Percentiles rank a stretch among this genome's conserved stretches.
Evolutionary conservation across 805 yeast genomes (phyloP).

Genomic region (Candida stauntonica): DNA sequence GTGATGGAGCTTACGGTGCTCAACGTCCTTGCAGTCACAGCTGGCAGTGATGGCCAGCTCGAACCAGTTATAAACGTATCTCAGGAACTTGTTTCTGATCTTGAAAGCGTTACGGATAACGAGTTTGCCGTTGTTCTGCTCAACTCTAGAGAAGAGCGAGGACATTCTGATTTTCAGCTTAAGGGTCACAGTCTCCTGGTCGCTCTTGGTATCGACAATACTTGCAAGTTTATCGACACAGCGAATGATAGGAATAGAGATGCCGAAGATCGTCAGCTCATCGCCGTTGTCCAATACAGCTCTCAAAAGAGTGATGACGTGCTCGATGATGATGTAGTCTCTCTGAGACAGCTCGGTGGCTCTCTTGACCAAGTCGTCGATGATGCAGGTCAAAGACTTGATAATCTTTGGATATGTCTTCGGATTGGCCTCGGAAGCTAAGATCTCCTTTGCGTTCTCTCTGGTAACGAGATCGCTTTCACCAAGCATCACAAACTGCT

Average conservation of each 20-base stretch:
- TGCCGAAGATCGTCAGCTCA: constrained; percentile 28
- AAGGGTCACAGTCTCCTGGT: constrained; percentile 16
- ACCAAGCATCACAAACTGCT: constrained; percentile 45
- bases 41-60: constrained; percentile 45
- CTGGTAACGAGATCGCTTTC: constrained; percentile 51
- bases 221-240: constrained; percentile 18
- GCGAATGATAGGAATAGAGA: constrained; percentile 32
- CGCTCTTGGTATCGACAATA: constrained; percentile 16
- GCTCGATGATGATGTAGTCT: constrained; percentile 42
- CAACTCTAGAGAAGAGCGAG: constrained; percentile 34
- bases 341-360: constrained; percentile 21
- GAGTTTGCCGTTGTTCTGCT: constrained; percentile 29
- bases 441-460: constrained; percentile 68
- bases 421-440: constrained; percentile 63
- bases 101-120: constrained; percentile 43
- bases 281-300: constrained; percentile 33
- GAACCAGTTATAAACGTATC: constrained; percentile 48
- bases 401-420: constrained; percentile 47
- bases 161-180: constrained; percentile 42
- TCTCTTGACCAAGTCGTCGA: constrained; percentile 29
- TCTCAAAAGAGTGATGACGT: constrained; percentile 43
- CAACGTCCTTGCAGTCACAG: constrained; percentile 18
- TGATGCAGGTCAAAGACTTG: constrained; percentile 36
- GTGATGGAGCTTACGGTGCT: constrained; percentile 4
- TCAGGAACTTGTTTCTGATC: constrained; percentile 44